Evolutionary conservation across 441 rosid species (phyloP), one percentile per base, ranked within the genome.

Genomic region (Aleurites moluccanus): DNA sequence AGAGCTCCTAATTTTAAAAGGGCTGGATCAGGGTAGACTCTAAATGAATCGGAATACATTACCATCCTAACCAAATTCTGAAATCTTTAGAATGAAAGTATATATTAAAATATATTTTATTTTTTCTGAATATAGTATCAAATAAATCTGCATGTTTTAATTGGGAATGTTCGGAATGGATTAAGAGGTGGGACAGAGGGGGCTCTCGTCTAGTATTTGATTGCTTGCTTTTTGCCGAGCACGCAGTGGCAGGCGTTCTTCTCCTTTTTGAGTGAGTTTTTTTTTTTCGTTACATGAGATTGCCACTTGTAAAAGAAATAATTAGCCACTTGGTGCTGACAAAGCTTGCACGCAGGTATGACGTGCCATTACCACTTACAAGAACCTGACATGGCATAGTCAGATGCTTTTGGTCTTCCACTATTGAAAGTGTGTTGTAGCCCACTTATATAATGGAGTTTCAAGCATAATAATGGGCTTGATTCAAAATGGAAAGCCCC

Each of bases 211-310:
- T 2, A 0, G 38, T n/a, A 71, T 71, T 71, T 27, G 74, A 71
- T 71, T 71, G 42, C 74, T 6, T 42, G 28, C 38, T 45, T 72
- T 72, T 25, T 10, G 44, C 11, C 33, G 15, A 71, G 67, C 44
- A 57, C 75, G 75, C 67, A 16, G 57, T 38, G 33, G 28, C n/a
- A 21, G 21, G 20, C 63, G 3, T 57, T 44, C 71, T 21, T 55
- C 13, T n/a, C 10, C 25, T 33, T 45, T 45, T 2, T 52, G 56
- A 52, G 56, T 16, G 73, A 56, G 7, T 25, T 53, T 13, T 4
- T n/a, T 3, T 52, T 52, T 18, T 50, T 15, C 0, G 13, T 13
- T 10, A 35, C 1, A 10, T 50, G n/a, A 33, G 30, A 27, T 47
- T 64, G 59, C 28, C 30, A 66, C 57, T 42, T 74, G 72, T 53